Percentiles rank a stretch among this genome's conserved stretches.
These are phyloP conservation scores for Sedum album DNA, from an alignment of 164 flowering plant species.

Conservation along the genomic window DNA sequence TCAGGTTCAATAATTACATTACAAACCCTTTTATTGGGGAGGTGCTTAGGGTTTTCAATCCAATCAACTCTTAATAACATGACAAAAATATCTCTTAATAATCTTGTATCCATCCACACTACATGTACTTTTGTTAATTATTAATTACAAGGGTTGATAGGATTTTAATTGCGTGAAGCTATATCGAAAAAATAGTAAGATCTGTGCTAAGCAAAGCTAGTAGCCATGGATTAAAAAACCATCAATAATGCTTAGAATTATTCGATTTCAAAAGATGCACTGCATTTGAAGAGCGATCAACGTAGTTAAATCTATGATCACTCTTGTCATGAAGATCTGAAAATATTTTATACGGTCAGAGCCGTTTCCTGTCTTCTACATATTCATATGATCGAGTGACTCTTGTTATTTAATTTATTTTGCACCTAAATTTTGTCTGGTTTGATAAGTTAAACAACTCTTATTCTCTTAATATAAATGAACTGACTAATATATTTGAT, in stretches of 20 bases:
- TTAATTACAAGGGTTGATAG: background rate
- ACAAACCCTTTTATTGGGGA: conserved; percentile 1
- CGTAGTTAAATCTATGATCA: background rate
- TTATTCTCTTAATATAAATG: background rate
- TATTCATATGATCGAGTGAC: background rate
- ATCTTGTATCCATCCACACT: background rate
- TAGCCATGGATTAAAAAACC: background rate
- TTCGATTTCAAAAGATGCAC: background rate
- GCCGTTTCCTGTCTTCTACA: background rate
- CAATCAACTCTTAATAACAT: conserved; percentile 1
- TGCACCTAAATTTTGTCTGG: background rate
- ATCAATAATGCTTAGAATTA: background rate
- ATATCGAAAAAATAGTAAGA: background rate
- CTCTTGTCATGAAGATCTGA: conserved; percentile 6
- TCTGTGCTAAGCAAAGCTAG: background rate
- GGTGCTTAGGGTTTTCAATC: background rate
- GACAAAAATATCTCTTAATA: background rate
- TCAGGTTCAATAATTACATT: background rate
- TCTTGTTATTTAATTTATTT: background rate
- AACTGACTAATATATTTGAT: background rate
- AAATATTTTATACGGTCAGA: background rate
- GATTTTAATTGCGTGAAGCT: conserved; percentile 5
- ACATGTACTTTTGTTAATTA: background rate
- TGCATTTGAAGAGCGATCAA: background rate
- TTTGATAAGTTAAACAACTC: background rate